These are phyloP conservation scores for Pythium rhizo-oryzae DNA, from an alignment of 352 stramenopile genomes.

Conservation along the genomic window DNA sequence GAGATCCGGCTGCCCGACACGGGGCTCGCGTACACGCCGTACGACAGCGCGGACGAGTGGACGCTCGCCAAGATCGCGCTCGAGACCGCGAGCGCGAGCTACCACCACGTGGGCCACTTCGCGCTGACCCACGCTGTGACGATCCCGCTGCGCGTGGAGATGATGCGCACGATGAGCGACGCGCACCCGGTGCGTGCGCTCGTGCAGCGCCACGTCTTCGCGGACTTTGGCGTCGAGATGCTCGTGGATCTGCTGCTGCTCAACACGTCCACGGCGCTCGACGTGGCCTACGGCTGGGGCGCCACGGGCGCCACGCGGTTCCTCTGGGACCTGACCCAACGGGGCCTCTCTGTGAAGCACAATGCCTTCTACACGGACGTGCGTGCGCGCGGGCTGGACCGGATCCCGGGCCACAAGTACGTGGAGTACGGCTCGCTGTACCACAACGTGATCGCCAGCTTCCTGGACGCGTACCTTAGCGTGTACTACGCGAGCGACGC, in stretches of 20 bases:
- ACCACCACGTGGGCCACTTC: slow-evolving; percentile 61
- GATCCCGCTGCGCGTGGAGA: slow-evolving; percentile 51
- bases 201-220: slow-evolving; percentile 31
- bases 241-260: slow-evolving; percentile 40
- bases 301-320: slow-evolving; percentile 37
- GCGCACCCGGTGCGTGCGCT: slow-evolving; percentile 39
- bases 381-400: slow-evolving; percentile 27
- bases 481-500: slow-evolving; percentile 40
- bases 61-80: slow-evolving; percentile 52
- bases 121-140: slow-evolving; percentile 50
- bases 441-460: slow-evolving; percentile 31
- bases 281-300: slow-evolving; percentile 52
- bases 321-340: slow-evolving; percentile 29
- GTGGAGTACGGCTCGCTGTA: slow-evolving; percentile 38
- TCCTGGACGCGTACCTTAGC: slow-evolving; percentile 31
- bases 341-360: slow-evolving; percentile 26
- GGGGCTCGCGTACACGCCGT: slow-evolving; percentile 47
- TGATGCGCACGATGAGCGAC: slow-evolving; percentile 35
- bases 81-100: slow-evolving; percentile 43
- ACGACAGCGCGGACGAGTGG: slow-evolving; percentile 45
- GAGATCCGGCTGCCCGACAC: slow-evolving; percentile 49
- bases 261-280: slow-evolving; percentile 42
- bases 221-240: slow-evolving; percentile 32
- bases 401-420: slow-evolving; percentile 43
- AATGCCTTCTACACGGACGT: slow-evolving; percentile 12